Evolutionary conservation across 495 filamentous ascomycete species (phyloP).

Genomic region (Aspergillus funiculosus): DNA sequence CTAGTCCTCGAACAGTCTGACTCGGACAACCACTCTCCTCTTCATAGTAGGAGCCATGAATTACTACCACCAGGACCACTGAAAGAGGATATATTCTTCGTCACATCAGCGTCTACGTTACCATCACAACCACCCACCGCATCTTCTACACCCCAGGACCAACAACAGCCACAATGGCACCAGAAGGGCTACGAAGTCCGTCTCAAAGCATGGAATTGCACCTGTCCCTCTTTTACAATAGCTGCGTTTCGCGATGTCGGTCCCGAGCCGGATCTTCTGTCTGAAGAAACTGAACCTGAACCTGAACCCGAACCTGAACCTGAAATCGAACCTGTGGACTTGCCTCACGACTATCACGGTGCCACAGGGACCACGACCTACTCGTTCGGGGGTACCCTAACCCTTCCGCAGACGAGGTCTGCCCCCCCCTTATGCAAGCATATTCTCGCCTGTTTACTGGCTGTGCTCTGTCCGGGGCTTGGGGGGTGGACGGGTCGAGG

Average conservation of each 20-base stretch:
- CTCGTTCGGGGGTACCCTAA: constrained; percentile 50
- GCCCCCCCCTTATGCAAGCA: constrained; percentile 76
- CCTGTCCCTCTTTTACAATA: constrained; percentile 76
- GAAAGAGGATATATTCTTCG: constrained; percentile 28
- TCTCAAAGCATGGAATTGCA: constrained; percentile 78
- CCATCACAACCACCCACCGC: constrained; percentile 9
- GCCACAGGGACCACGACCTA: constrained; percentile 14
- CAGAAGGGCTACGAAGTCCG: constrained; percentile 60
- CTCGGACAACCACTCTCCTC: too few species aligned
- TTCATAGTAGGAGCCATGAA: background rate
- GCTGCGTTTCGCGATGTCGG: constrained; percentile 50
- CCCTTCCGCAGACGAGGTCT: constrained; percentile 24
- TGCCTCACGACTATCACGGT: background rate
- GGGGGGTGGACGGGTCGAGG: constrained; percentile 19
- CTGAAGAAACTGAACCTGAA: too few species aligned
- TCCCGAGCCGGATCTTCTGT: constrained; percentile 7
- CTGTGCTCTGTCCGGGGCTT: constrained; percentile 55
- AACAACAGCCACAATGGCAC: constrained; percentile 19
- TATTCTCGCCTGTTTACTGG: constrained; percentile 74
- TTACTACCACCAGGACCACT: constrained; percentile 5
- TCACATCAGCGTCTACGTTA: constrained; percentile 43
- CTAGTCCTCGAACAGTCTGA: constrained; percentile 20
- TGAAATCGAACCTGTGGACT: background rate
- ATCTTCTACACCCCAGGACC: constrained; percentile 12
- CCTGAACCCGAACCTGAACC: too few species aligned